Evolutionary conservation across 2,329 filamentous ascomycete genomes (phyloP).

Genomic region (Cladophialophora exuberans): DNA sequence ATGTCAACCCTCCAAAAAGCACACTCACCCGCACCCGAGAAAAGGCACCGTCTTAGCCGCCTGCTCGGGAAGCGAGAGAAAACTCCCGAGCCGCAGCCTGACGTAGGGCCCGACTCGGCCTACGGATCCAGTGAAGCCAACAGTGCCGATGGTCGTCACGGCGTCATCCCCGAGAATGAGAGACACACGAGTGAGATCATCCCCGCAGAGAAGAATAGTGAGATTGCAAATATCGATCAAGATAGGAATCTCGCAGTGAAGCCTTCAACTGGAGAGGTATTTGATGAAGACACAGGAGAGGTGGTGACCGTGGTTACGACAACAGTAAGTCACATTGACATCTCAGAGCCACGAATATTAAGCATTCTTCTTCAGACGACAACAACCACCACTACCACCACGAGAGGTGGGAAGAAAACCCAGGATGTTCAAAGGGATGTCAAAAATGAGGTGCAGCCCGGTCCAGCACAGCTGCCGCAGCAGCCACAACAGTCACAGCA

Average conservation of each 20-base stretch:
- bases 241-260: constrained; percentile 30
- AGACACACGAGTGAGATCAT: constrained; percentile 25
- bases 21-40: constrained; percentile 42
- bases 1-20: constrained; percentile 24
- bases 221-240: constrained; percentile 32
- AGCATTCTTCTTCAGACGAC: constrained; percentile 20
- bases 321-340: constrained; percentile 6
- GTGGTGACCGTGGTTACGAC: constrained; percentile 34
- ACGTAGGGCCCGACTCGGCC: constrained; percentile 27
- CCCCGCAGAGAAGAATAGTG: constrained; percentile 31
- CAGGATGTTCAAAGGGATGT: constrained; percentile 30
- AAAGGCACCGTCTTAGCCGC: constrained; percentile 63
- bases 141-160: constrained; percentile 17
- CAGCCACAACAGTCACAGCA: too few species aligned
- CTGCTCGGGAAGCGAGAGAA: constrained; percentile 53
- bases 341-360: not conserved
- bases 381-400: constrained; percentile 33
- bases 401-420: constrained; percentile 26
- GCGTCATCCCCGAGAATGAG: constrained; percentile 12
- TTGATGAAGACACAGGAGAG: constrained; percentile 33
- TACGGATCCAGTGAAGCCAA: constrained; percentile 30
- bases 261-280: constrained; percentile 32
- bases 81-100: constrained; percentile 7
- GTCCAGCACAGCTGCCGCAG: constrained; percentile 10
- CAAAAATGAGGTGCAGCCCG: constrained; percentile 17